A percentile compares a stretch with the other conserved stretches of the same genome.
phyloP scores from a whole-genome alignment of 345 rosid genomes.

The Salix arbutifolia region DNA sequence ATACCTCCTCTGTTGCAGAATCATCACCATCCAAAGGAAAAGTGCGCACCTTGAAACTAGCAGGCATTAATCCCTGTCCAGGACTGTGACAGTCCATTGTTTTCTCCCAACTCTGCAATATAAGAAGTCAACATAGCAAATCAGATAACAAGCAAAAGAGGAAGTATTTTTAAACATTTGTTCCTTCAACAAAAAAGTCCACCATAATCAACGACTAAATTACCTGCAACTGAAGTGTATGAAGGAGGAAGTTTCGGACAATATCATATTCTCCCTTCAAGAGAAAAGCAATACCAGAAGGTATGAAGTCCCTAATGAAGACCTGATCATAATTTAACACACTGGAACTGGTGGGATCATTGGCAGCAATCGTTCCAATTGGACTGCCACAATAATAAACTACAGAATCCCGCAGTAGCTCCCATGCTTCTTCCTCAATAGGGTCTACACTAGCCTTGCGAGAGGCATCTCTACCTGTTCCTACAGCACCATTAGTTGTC shows the following conservation, averaged over 20 bases:
- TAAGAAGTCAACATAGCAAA: background rate
- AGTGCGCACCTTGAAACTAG: constrained; percentile 86
- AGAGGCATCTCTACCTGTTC: constrained; percentile 22
- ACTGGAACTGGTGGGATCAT: constrained; percentile 61
- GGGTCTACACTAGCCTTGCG: constrained; percentile 30
- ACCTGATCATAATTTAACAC: constrained; percentile 78
- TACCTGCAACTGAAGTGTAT: constrained; percentile 34
- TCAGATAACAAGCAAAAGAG: background rate
- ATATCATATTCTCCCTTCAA: constrained; percentile 32
- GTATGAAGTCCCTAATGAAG: constrained; percentile 31
- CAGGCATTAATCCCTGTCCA: constrained; percentile 96
- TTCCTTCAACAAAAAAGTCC: background rate
- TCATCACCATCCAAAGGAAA: constrained; percentile 84
- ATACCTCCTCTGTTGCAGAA: constrained; percentile 73
- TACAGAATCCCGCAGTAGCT: constrained; percentile 58
- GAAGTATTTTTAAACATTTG: background rate
- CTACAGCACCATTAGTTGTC: constrained; percentile 9
- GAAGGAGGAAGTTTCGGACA: constrained; percentile 28
- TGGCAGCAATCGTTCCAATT: constrained; percentile 89
- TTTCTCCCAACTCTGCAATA: constrained; percentile 88
- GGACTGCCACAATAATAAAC: constrained; percentile 77
- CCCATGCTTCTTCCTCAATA: constrained; percentile 90
- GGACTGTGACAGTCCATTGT: constrained; percentile 97
- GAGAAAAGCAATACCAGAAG: constrained; percentile 31
- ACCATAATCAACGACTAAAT: background rate